Evolutionary conservation across 805 yeast species (phyloP).

Genomic region (Tetrapisispora taiwanensis): DNA sequence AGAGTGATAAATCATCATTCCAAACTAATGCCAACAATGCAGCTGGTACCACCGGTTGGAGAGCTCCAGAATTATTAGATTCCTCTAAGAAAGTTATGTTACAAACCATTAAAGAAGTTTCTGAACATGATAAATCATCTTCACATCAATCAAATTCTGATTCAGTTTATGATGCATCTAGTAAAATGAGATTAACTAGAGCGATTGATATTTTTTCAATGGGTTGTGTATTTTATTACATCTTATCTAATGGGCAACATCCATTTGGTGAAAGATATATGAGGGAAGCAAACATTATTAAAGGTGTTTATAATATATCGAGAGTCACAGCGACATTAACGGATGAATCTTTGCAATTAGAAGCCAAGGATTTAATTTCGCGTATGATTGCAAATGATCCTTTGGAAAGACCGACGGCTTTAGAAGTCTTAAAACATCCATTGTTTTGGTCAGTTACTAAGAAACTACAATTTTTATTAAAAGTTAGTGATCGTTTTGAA

Average conservation of each 20-base stretch:
- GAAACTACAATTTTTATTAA: slow-evolving; percentile 73
- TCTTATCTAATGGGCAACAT: slow-evolving; percentile 72
- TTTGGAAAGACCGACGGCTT: slow-evolving; percentile 57
- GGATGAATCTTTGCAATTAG: slow-evolving; percentile 32
- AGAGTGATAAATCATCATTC: slow-evolving; percentile 86
- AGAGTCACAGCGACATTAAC: slow-evolving; percentile 26
- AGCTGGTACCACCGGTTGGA: slow-evolving; percentile 97
- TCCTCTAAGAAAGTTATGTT: slow-evolving; percentile 7
- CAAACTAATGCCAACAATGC: slow-evolving; percentile 78
- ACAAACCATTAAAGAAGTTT: slow-evolving; percentile 1
- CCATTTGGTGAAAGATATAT: slow-evolving; percentile 91
- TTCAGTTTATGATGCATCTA: slow-evolving; percentile 30
- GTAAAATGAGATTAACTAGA: slow-evolving; percentile 60
- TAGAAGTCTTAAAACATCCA: slow-evolving; percentile 67
- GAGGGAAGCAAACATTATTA: slow-evolving; percentile 81
- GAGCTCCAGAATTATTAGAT: slow-evolving; percentile 80
- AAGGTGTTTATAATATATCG: slow-evolving; percentile 46
- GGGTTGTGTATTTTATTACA: slow-evolving; percentile 89
- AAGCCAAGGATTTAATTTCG: slow-evolving; percentile 62
- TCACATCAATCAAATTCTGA: slow-evolving; percentile 1
- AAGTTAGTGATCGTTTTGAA: slow-evolving; percentile 87
- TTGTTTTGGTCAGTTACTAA: slow-evolving; percentile 70
- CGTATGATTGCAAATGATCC: slow-evolving; percentile 69
- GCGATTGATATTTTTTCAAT: slow-evolving; percentile 89
- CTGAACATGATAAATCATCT: slow-evolving; percentile 1